Evolutionary conservation across 495 filamentous ascomycete genomes (phyloP), one percentile per base, ranked within the genome.

Genomic region (Penicillium coffeae): DNA sequence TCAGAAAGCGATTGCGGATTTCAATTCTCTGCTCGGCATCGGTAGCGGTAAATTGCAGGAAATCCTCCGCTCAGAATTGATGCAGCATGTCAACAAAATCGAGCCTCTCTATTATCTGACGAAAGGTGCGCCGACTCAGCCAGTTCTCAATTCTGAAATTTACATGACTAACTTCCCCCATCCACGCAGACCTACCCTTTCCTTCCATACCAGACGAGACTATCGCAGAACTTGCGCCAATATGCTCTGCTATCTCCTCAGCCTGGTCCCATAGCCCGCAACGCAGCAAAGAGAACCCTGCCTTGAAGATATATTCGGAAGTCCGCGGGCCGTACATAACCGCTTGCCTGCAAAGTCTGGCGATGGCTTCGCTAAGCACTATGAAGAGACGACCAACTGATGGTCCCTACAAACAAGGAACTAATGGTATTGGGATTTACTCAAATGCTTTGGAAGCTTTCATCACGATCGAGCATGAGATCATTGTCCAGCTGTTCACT

Each of bases 51-150:
- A 89, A 60, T 75, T 99, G 13, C 90, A 97, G 64, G 85, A 82
- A 33, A 70, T 89, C 40, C 89, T 96, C 64, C 80, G 89, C 48
- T 79, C 84, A 48, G 73, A 86, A 44, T 68, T 97, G 30, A 77
- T 79, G 21, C 84, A 94, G 54, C 83, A 89, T 15, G 79, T 84
- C 7, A 75, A 79, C 42, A 77, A 86, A 1, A 80, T 96, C 22
- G 93, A 99, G 55, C 91, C 94, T 6, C 69, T 97, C 35, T 88
- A 95, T 58, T 96, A 87, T 60, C 82, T 96, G 56, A 95, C 88
- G n/a, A 96, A 96, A 64, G 78, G 87, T 77, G 45, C 8, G 51
- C n/a, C 16, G 20, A 18, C 14, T 13, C 30, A 34, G 15, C n/a
- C 5, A 13, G 14, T 14, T 21, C 5, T 44, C 8, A 21, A 22